phyloP scores from a whole-genome alignment of 352 stramenopile genomes.

The Globisporangium cystogenes region DNA sequence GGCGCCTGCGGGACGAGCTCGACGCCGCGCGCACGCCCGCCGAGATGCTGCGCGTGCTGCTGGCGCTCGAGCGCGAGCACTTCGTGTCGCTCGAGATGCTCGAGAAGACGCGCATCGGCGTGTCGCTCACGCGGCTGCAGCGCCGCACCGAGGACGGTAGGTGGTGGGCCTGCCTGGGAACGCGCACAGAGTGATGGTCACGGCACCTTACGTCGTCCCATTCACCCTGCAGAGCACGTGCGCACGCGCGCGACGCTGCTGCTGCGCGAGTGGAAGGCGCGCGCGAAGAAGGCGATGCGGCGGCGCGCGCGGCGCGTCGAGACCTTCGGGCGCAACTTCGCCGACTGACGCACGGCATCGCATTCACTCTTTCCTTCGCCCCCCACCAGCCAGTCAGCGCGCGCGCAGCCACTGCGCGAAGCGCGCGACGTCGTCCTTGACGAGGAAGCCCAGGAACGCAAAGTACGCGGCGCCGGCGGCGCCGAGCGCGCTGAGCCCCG shows the following conservation, averaged over 20 bases:
- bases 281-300: conserved; percentile 64
- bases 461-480: conserved; percentile 52
- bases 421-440: conserved; percentile 29
- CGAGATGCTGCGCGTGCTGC: conserved; percentile 44
- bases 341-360: conserved; percentile 27
- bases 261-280: conserved; percentile 55
- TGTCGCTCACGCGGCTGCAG: conserved; percentile 31
- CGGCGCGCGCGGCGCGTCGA: conserved; percentile 47
- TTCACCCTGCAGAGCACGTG: conserved; percentile 30
- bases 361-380: not conserved
- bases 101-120: conserved; percentile 57
- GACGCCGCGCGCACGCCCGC: conserved; percentile 38
- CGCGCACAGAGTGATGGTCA: not conserved
- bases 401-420: conserved; percentile 23
- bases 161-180: not conserved
- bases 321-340: conserved; percentile 66
- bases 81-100: conserved; percentile 82
- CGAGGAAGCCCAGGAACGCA: conserved; percentile 65
- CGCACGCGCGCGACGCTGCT: conserved; percentile 30
- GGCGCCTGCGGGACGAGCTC: conserved; percentile 61
- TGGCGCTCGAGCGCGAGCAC: conserved; percentile 40
- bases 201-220: too few species aligned
- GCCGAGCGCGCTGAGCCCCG: conserved; percentile 25
- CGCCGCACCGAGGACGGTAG: conserved; percentile 28
- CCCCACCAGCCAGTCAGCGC: too few species aligned